phyloP scores from a whole-genome alignment of 192 early-diverging fungal genomes.

The Tieghemiomyces parasiticus region DNA sequence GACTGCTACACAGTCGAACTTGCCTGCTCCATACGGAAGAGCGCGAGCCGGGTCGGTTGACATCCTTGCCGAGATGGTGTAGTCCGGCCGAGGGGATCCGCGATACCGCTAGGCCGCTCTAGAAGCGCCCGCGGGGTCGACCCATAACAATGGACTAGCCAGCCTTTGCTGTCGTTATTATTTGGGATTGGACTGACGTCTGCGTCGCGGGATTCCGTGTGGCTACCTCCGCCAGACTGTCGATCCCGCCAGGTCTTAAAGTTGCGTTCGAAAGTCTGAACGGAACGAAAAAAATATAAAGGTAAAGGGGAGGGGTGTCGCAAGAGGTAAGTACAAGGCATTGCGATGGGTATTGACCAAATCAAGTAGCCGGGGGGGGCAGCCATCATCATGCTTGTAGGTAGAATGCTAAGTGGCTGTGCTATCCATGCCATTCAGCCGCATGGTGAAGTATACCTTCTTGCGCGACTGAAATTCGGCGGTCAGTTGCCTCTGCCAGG shows the following conservation, averaged over 20 bases:
- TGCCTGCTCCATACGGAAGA: neutral
- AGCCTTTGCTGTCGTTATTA: too few species aligned
- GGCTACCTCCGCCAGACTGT: too few species aligned
- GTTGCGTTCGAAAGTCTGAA: too few species aligned
- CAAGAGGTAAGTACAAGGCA: neutral
- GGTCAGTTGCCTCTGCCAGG: neutral
- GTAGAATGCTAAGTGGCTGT: neutral
- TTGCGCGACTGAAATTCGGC: neutral
- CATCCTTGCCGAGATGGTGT: neutral
- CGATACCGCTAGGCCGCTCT: too few species aligned
- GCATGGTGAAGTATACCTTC: neutral
- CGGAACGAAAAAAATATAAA: neutral
- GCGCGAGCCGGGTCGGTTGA: neutral
- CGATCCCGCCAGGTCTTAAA: too few species aligned
- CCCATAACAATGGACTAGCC: too few species aligned
- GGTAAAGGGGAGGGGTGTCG: too few species aligned
- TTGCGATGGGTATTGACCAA: neutral
- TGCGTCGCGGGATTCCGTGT: too few species aligned
- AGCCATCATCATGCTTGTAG: too few species aligned
- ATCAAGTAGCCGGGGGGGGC: neutral
- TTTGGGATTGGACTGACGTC: too few species aligned
- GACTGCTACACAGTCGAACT: neutral
- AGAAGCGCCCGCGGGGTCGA: too few species aligned
- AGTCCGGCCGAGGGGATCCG: neutral
- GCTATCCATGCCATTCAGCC: neutral